Evolutionary conservation across 768 basidiomycete species (phyloP).

Genomic region (Lentinula aciculospora): DNA sequence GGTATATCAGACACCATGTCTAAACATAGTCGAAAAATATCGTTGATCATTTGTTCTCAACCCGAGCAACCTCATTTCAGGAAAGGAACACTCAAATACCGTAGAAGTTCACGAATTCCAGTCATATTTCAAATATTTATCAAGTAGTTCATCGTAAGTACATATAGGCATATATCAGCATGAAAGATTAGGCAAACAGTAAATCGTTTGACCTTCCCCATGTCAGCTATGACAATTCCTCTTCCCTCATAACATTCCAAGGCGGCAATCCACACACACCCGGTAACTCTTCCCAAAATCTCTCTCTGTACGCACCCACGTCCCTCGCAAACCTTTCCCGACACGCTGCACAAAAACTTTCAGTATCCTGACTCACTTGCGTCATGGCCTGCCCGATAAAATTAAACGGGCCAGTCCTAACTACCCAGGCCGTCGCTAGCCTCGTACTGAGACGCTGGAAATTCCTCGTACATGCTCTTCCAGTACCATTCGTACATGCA

Average conservation of each 20-base stretch:
- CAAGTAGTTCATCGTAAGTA: too few species aligned
- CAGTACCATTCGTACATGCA: constrained; percentile 21
- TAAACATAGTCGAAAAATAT: too few species aligned
- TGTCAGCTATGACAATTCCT: constrained; percentile 18
- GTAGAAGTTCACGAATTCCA: too few species aligned
- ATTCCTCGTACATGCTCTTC: constrained; percentile 28
- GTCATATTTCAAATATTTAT: too few species aligned
- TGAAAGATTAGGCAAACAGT: too few species aligned
- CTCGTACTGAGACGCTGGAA: constrained; percentile 38
- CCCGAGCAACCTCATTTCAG: too few species aligned
- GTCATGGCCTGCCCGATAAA: constrained; percentile 44
- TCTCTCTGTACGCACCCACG: constrained; percentile 28
- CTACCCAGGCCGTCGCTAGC: constrained; percentile 41
- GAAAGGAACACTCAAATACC: too few species aligned
- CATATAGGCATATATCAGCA: too few species aligned
- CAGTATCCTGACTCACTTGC: constrained; percentile 29
- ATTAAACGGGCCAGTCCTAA: constrained; percentile 47
- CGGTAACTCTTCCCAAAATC: constrained; percentile 46
- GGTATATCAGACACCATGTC: too few species aligned
- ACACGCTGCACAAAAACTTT: constrained; percentile 38
- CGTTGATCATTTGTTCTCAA: too few species aligned
- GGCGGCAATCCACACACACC: constrained; percentile 35
- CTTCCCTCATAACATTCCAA: constrained; percentile 36
- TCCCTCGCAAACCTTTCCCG: constrained; percentile 35
- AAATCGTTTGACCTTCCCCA: neutral